phyloP scores from a whole-genome alignment of 108 stramenopile species.

The Pseudonitzschia multiseries region DNA sequence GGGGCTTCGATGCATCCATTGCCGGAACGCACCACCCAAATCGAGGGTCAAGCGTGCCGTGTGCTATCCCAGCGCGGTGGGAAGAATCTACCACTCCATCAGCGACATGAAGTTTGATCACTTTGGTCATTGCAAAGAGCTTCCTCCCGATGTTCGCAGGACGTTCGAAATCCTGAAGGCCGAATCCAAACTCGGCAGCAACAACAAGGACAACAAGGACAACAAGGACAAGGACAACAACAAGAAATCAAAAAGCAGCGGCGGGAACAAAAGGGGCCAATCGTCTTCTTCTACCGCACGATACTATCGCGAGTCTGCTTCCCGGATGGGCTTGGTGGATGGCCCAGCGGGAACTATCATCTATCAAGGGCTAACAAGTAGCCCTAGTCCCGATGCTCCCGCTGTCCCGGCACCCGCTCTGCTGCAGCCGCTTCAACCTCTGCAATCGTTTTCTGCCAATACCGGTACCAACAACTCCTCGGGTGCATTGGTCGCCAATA shows the following conservation, averaged over 20 bases:
- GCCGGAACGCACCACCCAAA: constrained; percentile 21
- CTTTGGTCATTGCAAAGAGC: constrained; percentile 38
- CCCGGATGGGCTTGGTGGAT: constrained; percentile 49
- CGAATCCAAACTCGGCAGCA: constrained; percentile 23
- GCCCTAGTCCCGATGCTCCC: background rate
- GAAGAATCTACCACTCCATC: constrained; percentile 59
- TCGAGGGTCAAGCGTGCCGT: constrained; percentile 54
- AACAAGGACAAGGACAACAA: background rate
- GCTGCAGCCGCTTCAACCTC: background rate
- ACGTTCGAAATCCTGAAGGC: constrained; percentile 39
- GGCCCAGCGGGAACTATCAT: constrained; percentile 37
- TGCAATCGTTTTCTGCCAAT: background rate
- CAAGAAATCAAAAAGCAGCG: constrained; percentile 9
- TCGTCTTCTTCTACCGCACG: constrained; percentile 44
- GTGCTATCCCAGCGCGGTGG: constrained; percentile 51
- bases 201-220: constrained; percentile 8
- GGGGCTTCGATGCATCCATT: constrained; percentile 67
- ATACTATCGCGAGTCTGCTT: constrained; percentile 56
- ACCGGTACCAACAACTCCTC: too few species aligned
- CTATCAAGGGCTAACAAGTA: background rate
- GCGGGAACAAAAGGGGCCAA: constrained; percentile 12
- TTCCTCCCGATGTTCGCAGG: constrained; percentile 34
- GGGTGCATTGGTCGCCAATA: too few species aligned
- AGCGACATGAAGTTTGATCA: constrained; percentile 71
- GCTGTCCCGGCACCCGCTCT: background rate